A percentile compares a stretch with the other conserved stretches of the same genome.
Evolutionary conservation across 1,284 basidiomycete genomes (phyloP).

Genomic region (Hemileia vastatrix): DNA sequence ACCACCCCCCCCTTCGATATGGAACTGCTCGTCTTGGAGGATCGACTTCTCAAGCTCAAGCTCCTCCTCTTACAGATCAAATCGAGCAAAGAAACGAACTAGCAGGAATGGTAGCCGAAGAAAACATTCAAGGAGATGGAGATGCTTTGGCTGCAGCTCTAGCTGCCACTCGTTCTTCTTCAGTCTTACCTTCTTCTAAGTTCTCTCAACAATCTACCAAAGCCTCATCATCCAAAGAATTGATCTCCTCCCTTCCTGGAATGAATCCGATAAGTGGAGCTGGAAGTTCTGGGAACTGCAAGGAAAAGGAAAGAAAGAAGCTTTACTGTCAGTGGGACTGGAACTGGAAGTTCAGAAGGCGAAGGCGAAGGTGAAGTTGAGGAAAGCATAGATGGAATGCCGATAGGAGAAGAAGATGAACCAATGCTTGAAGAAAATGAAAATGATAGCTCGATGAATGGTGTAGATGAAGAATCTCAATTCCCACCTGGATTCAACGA

Average conservation of each 20-base stretch:
- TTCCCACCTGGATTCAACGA: background rate
- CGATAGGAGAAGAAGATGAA: slow-evolving; percentile 16
- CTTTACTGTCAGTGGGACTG: slow-evolving; percentile 36
- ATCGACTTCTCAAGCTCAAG: background rate
- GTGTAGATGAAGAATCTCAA: background rate
- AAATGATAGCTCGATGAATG: background rate
- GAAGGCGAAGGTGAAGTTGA: background rate
- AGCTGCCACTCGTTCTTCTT: background rate
- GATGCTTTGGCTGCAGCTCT: background rate
- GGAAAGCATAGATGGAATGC: background rate
- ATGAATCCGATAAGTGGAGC: background rate
- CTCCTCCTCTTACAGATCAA: background rate
- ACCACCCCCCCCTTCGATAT: too few species aligned
- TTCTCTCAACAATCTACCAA: slow-evolving; percentile 49
- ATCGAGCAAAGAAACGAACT: background rate
- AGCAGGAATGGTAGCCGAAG: background rate
- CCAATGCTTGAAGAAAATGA: slow-evolving; percentile 15
- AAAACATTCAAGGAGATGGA: background rate
- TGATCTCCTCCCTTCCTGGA: background rate
- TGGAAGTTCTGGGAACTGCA: background rate
- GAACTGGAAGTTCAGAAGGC: slow-evolving; percentile 25
- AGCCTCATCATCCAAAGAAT: background rate
- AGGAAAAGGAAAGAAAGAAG: slow-evolving; percentile 35
- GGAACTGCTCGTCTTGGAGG: background rate
- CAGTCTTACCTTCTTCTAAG: background rate